Evolutionary conservation across 179 eudicot species (phyloP).

Genomic region (Amaranthus tricolor): DNA sequence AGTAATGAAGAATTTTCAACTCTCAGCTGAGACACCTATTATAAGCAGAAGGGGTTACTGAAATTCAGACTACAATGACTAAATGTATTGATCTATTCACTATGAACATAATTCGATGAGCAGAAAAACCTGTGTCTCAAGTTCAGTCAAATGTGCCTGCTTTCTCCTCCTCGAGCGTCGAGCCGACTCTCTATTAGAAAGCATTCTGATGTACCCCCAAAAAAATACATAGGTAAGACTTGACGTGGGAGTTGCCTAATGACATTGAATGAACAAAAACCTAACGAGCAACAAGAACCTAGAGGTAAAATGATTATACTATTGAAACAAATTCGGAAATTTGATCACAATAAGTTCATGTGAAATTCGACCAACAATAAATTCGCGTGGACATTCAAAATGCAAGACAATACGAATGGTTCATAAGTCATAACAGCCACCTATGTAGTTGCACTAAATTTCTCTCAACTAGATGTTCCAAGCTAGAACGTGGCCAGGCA

Average conservation of each 20-base stretch:
- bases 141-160: constrained; percentile 88
- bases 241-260: constrained; percentile 1
- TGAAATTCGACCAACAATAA: constrained; percentile 3
- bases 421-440: too few relatives aligned
- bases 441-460: too few relatives aligned
- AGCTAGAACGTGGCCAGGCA: neutral
- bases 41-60: neutral
- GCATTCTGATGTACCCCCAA: constrained; percentile 52
- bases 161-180: constrained; percentile 94
- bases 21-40: constrained; percentile 77
- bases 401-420: neutral
- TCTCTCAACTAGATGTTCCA: neutral
- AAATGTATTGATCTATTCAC: neutral
- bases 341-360: neutral
- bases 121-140: constrained; percentile 72
- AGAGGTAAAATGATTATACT: neutral
- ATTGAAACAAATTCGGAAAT: neutral
- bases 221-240: constrained; percentile 11
- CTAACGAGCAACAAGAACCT: neutral
- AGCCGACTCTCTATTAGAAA: constrained; percentile 94
- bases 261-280: constrained; percentile 3
- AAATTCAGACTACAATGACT: neutral
- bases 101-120: neutral
- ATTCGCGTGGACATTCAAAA: neutral
- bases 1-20: constrained; percentile 83